Evolutionary conservation across 768 basidiomycete genomes (phyloP).

Genomic region (Boletus rubescentipes): DNA sequence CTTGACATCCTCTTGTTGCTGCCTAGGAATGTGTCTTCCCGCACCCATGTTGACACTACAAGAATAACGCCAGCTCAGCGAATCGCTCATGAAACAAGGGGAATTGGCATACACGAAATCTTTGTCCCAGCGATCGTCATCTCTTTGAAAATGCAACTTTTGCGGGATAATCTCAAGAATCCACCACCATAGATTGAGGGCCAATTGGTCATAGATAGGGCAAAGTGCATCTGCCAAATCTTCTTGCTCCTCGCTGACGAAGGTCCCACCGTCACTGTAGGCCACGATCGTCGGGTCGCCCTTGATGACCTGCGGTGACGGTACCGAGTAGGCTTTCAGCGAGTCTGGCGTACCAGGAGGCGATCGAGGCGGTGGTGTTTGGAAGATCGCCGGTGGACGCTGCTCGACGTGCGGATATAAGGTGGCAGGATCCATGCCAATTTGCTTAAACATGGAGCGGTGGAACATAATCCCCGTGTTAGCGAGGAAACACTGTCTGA

Average conservation of each 20-base stretch:
- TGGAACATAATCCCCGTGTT: constrained; percentile 61
- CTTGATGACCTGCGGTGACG: constrained; percentile 17
- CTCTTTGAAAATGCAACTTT: constrained; percentile 26
- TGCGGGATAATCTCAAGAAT: constrained; percentile 55
- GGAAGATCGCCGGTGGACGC: constrained; percentile 41
- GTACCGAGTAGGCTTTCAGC: constrained; percentile 4
- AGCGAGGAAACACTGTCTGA: constrained; percentile 60
- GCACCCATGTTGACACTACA: constrained; percentile 39
- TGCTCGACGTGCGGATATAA: constrained; percentile 45
- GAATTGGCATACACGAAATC: constrained; percentile 18
- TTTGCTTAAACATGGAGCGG: constrained; percentile 37
- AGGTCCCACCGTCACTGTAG: constrained; percentile 17
- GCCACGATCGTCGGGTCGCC: constrained; percentile 16
- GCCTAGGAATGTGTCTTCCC: constrained; percentile 43
- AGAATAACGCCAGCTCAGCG: neutral
- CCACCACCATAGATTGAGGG: constrained; percentile 54
- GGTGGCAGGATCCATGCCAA: constrained; percentile 48
- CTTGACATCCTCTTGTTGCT: constrained; percentile 35
- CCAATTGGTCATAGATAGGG: constrained; percentile 56
- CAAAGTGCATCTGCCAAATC: constrained; percentile 59
- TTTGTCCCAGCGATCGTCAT: constrained; percentile 16
- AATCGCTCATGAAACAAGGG: neutral
- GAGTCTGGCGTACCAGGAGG: constrained; percentile 12
- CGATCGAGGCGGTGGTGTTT: constrained; percentile 18
- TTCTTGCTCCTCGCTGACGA: constrained; percentile 56